Evolutionary conservation across 371 early-diverging fungal species (phyloP), one percentile per base, ranked within the genome.

Genomic region (Apophysomyces elegans): DNA sequence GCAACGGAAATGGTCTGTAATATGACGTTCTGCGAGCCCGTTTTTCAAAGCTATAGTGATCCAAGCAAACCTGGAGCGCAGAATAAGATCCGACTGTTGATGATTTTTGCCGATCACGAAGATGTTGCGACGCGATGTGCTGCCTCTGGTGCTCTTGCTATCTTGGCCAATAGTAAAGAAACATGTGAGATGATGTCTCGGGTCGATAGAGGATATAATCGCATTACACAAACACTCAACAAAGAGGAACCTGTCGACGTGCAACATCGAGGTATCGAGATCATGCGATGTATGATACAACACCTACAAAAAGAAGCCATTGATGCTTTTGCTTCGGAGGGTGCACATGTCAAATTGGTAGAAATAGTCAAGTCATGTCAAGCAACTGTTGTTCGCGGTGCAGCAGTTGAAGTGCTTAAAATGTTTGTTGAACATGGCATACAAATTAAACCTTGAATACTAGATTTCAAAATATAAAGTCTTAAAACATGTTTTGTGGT

Each of bases 1-100:
- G 95, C 97, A 2, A 93, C 95, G 1, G 98, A 98, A 74, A 84
- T 91, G 32, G 72, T 96, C 1, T 96, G 97, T 77, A 98, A 98
- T 79, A 90, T 97, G 94, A 90, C 96, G 61, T 90, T 90, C 69
- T 88, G 88, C 60, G 88, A 87, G 13, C 79, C 84, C 0, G 96
- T 95, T n/a, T 94, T 91, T 79, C 88, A 88, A 50, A 64, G 77
- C 1, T 96, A 93, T 66, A 84, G 86, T 64, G 73, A 82, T 36
- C 75, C 83, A 37, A 65, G 66, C 50, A 12, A 63, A 43, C 63
- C 71, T 58, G 71, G 62, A 44, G 74, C 80, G 18, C 78, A 75
- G 37, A 84, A 83, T 45, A 81, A 85, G 41, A 79, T 96, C 54
- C 87, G 92, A 45, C 72, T 96, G 38, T 72, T 96, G 71, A 75